A percentile compares a stretch with the other conserved stretches of the same genome.
These are phyloP conservation scores for Podaxis pistillaris DNA, from an alignment of 768 basidiomycete species.

Conservation along the genomic window DNA sequence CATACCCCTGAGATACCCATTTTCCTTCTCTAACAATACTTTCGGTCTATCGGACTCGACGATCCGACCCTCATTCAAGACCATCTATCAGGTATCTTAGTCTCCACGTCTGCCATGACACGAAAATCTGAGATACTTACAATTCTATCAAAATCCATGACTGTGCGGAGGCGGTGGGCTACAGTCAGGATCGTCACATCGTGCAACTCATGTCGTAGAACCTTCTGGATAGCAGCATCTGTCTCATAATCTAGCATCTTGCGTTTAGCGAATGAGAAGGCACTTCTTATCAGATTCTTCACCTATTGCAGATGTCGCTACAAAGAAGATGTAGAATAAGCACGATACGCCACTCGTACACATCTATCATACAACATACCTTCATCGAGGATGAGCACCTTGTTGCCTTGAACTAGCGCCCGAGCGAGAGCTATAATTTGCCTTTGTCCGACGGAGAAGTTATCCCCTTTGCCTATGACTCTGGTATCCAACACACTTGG, in stretches of 20 bases:
- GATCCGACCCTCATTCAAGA: constrained; percentile 54
- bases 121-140: constrained; percentile 25
- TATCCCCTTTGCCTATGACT: constrained; percentile 56
- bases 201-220: constrained; percentile 63
- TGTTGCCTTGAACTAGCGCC: constrained; percentile 57
- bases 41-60: constrained; percentile 56
- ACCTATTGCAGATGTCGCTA: constrained; percentile 52
- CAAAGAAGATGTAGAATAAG: background rate
- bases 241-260: constrained; percentile 49
- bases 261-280: background rate
- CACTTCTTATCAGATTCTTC: constrained; percentile 1
- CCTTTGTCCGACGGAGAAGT: constrained; percentile 76
- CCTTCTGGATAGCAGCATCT: constrained; percentile 67
- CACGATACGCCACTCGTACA: background rate
- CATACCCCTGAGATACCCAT: constrained; percentile 36
- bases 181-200: constrained; percentile 65
- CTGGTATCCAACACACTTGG: constrained; percentile 44
- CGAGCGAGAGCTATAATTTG: constrained; percentile 69
- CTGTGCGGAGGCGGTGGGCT: constrained; percentile 66
- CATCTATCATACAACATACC: constrained; percentile 25
- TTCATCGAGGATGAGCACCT: constrained; percentile 63
- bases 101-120: background rate
- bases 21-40: constrained; percentile 42
- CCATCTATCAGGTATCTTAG: constrained; percentile 34
- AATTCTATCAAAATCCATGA: constrained; percentile 64